Evolutionary conservation across 768 basidiomycete species (phyloP).

Genomic region (Boletus coccyginus): DNA sequence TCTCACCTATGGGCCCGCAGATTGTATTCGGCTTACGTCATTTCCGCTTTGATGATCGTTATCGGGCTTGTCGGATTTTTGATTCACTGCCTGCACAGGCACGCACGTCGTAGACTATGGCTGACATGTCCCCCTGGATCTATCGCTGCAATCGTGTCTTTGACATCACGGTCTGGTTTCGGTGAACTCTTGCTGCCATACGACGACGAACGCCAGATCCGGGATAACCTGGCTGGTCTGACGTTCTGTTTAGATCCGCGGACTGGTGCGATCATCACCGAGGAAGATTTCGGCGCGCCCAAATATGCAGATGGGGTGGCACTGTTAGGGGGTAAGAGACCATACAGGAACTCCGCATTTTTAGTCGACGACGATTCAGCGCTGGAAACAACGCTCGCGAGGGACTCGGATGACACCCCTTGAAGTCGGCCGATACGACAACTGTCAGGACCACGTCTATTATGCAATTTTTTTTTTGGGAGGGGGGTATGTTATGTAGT

Average conservation of each 20-base stretch:
- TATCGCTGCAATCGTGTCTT: slow-evolving; percentile 53
- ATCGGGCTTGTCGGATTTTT: slow-evolving; percentile 49
- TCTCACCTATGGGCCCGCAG: slow-evolving; percentile 32
- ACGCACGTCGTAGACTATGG: slow-evolving; percentile 46
- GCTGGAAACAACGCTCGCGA: slow-evolving; percentile 1
- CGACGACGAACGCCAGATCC: slow-evolving; percentile 46
- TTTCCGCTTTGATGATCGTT: slow-evolving; percentile 46
- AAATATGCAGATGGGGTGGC: slow-evolving; percentile 12
- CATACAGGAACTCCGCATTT: neutral
- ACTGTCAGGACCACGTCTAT: neutral
- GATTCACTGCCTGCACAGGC: slow-evolving; percentile 47
- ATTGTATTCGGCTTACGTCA: slow-evolving; percentile 47
- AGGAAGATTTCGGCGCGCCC: slow-evolving; percentile 36
- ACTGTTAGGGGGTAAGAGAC: slow-evolving; percentile 10
- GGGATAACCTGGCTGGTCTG: slow-evolving; percentile 48
- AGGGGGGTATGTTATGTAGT: too few relatives aligned
- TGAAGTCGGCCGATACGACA: neutral
- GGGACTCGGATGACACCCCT: neutral
- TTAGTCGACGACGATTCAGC: slow-evolving; percentile 1
- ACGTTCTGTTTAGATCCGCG: slow-evolving; percentile 53
- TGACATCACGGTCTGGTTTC: slow-evolving; percentile 61
- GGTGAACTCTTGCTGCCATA: slow-evolving; percentile 60
- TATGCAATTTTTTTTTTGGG: too few relatives aligned
- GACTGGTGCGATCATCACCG: slow-evolving; percentile 62
- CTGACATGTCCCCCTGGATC: slow-evolving; percentile 57